A percentile compares a stretch with the other conserved stretches of the same genome.
phyloP scores from a whole-genome alignment of 441 rosid genomes.

The Populus trichocarpa region DNA sequence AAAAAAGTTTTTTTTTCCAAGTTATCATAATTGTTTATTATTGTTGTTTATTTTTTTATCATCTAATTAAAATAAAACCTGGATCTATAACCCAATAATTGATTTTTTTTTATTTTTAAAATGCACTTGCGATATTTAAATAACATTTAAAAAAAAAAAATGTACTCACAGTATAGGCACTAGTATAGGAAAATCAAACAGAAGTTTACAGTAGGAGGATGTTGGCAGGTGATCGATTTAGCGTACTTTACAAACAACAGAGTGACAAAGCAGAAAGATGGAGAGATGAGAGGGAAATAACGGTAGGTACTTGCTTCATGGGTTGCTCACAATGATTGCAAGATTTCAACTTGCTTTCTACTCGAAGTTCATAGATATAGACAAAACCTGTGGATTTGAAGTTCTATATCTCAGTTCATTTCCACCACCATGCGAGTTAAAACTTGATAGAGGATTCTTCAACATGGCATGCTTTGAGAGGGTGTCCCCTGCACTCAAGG shows the following conservation, averaged over 20 bases:
- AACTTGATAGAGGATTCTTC: background rate
- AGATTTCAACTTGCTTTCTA: conserved; percentile 26
- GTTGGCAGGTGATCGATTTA: conserved; percentile 12
- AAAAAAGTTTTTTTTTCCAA: too few species aligned
- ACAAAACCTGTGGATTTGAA: background rate
- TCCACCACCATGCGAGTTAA: background rate
- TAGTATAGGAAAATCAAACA: too few species aligned
- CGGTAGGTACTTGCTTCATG: conserved; percentile 44
- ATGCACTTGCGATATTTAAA: too few species aligned
- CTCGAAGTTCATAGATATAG: conserved; percentile 19
- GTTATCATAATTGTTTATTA: too few species aligned
- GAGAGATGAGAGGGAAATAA: background rate
- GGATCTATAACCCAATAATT: too few species aligned
- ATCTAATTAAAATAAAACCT: too few species aligned
- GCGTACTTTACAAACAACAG: conserved; percentile 21
- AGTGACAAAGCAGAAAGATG: conserved; percentile 9
- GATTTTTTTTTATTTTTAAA: too few species aligned
- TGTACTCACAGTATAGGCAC: too few species aligned
- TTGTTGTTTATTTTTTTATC: too few species aligned
- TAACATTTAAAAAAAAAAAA: too few species aligned
- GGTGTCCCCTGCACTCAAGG: conserved; percentile 67
- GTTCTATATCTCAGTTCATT: background rate
- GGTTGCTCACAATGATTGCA: conserved; percentile 42
- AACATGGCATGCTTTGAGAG: conserved; percentile 60
- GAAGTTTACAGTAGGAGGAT: too few species aligned